These are phyloP conservation scores for Dothiorella sarmentorum DNA, from an alignment of 2,329 filamentous ascomycete genomes.

Conservation along the genomic window DNA sequence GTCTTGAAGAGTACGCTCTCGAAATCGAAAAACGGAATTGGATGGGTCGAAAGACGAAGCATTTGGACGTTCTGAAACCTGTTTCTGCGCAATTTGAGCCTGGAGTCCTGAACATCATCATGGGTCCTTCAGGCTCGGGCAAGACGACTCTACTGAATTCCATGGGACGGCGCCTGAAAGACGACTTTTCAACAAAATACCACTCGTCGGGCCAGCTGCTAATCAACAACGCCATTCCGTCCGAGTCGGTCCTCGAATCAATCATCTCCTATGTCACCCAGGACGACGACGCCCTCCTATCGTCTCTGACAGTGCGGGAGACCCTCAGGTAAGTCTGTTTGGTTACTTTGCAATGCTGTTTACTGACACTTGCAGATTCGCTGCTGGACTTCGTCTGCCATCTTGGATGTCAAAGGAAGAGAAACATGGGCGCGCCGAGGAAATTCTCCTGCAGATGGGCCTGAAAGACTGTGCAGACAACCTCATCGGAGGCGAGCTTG, in stretches of 20 bases:
- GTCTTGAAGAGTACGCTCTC: conserved; percentile 62
- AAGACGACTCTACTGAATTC: conserved; percentile 73
- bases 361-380: conserved; percentile 33
- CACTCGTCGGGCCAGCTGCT: conserved; percentile 59
- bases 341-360: neutral
- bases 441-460: conserved; percentile 70
- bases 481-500: conserved; percentile 65
- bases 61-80: conserved; percentile 58
- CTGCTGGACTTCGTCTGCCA: conserved; percentile 68
- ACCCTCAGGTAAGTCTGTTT: conserved; percentile 49
- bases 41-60: conserved; percentile 46
- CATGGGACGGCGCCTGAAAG: conserved; percentile 65
- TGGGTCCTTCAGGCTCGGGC: conserved; percentile 74
- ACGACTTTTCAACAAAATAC: conserved; percentile 61
- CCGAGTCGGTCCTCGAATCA: conserved; percentile 65
- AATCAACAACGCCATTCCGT: conserved; percentile 68
- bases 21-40: conserved; percentile 60
- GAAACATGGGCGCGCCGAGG: conserved; percentile 65
- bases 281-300: conserved; percentile 71
- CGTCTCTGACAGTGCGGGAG: conserved; percentile 72
- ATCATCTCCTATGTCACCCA: conserved; percentile 76
- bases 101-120: conserved; percentile 69
- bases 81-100: conserved; percentile 65
- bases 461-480: conserved; percentile 76
- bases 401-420: conserved; percentile 66